Base-by-base conservation (phyloP, 306 rosid species). In the Lathyrus sativus region DNA sequence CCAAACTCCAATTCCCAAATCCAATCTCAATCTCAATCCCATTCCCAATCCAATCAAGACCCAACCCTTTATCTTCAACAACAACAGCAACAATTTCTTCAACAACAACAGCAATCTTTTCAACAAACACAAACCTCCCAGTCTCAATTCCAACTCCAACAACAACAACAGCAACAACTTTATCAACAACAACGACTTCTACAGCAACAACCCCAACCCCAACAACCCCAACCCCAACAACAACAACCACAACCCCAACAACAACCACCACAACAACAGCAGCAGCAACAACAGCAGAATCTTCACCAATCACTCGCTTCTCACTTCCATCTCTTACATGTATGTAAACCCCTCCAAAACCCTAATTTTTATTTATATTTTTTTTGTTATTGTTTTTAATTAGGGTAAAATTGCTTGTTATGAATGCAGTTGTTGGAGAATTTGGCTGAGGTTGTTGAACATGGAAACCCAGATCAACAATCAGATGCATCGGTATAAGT, bases 251-350 rank as follows among this genome's bases (percentile, higher is more conserved):
- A 62, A 4, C 74, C 59, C 3, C 83, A 66, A 0, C 84, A 79
- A 24, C 26, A 24, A 0, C 84, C 72, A 0, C 74, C 42, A 2
- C 88, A 79, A 4, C 65, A 37, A 3, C 83, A 51, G 0, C 75
- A 59, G 0, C 81, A 22, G 0, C 85, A 78, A 0, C 78, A 50
- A 3, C 90, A 78, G 3, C 92, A 86, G 48, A 91, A 79, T 54
- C 88, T 86, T 22, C 95, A 91, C 62, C 97, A 88, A 76, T 93
- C 97, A 2, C 84, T 93, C 22, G 93, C 96, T 55, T 93, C 95
- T 41, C 97, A 93, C 77, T 93, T 85, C 74, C 90, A 88, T 75
- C 90, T 93, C 70, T 72, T 86, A 70, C 85, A 76, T 46, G 92
- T 83, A 53, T 18, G 29, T 18, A 10, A 65, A 31, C 68, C 53